A percentile compares a stretch with the other conserved stretches of the same genome.
phyloP scores from a whole-genome alignment of 352 stramenopile species.

The Phytophthora megakarya region DNA sequence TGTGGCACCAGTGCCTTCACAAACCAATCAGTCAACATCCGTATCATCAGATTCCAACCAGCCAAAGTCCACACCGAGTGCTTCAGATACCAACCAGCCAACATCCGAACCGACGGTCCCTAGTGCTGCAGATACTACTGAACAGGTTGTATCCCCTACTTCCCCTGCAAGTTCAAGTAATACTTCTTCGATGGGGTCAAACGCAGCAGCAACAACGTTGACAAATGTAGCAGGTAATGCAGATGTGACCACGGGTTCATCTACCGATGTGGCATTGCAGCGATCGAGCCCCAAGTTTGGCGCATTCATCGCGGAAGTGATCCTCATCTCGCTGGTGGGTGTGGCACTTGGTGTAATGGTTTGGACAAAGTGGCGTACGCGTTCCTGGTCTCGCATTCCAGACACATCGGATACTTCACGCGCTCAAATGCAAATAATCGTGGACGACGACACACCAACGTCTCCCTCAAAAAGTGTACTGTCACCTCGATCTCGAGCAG shows the following conservation, averaged over 20 bases:
- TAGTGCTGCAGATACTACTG: neutral
- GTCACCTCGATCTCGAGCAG: slow-evolving; percentile 39
- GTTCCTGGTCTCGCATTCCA: slow-evolving; percentile 63
- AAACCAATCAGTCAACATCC: neutral
- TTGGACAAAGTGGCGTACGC: slow-evolving; percentile 53
- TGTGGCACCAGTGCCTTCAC: slow-evolving; percentile 5
- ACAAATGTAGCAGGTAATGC: neutral
- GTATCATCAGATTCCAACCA: neutral
- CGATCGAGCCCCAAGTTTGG: slow-evolving; percentile 28
- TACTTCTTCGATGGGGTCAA: slow-evolving; percentile 14
- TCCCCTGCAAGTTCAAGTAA: slow-evolving; percentile 13
- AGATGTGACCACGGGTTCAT: slow-evolving; percentile 9
- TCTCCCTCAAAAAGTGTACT: slow-evolving; percentile 25
- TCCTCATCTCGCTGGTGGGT: slow-evolving; percentile 59
- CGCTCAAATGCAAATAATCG: slow-evolving; percentile 23
- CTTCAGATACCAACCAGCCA: neutral
- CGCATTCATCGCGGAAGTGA: slow-evolving; percentile 57
- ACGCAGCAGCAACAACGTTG: slow-evolving; percentile 21
- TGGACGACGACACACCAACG: slow-evolving; percentile 25
- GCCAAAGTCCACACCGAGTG: neutral
- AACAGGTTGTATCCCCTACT: neutral
- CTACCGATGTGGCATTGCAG: neutral
- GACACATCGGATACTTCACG: slow-evolving; percentile 35
- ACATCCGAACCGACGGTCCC: neutral
- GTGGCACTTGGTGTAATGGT: slow-evolving; percentile 57